A percentile compares a stretch with the other conserved stretches of the same genome.
Conservation (phyloP, 805 yeast genomes). For the Cyberlindnera nakhonratchasimensis region DNA sequence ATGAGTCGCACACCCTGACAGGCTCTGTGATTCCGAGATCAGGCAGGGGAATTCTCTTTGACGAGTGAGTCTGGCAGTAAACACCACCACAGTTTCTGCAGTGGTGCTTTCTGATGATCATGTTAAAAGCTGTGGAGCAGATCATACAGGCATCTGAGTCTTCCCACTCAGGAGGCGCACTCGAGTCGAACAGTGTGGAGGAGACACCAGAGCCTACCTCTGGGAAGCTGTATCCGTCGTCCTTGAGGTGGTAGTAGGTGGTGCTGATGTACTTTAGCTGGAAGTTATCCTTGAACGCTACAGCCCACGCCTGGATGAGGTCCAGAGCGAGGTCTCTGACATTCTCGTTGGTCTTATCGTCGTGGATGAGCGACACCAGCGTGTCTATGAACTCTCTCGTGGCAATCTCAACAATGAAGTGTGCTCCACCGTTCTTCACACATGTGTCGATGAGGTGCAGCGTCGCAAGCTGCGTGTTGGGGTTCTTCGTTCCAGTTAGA, state of each 20-base stretch:
- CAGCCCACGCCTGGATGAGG: conserved; percentile 73
- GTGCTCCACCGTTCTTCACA: conserved; percentile 89
- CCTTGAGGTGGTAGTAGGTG: conserved; percentile 54
- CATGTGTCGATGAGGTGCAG: conserved; percentile 80
- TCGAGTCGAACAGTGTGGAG: conserved; percentile 69
- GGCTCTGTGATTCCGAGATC: conserved; percentile 83
- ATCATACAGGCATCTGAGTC: conserved; percentile 96
- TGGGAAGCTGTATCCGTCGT: conserved; percentile 70
- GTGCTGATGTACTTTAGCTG: conserved; percentile 63
- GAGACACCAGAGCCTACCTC: conserved; percentile 35
- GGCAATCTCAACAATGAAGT: conserved; percentile 74
- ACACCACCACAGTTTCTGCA: conserved; percentile 98
- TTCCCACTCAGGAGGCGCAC: conserved; percentile 96
- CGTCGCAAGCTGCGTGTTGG: conserved; percentile 73
- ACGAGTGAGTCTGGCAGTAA: conserved; percentile 82
- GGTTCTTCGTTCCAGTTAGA: conserved; percentile 60
- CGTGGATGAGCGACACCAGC: conserved; percentile 45
- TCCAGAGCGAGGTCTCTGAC: conserved; percentile 61
- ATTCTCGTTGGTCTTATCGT: conserved; percentile 40
- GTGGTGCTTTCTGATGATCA: conserved; percentile 90
- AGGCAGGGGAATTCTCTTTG: conserved; percentile 66
- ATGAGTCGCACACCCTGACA: conserved; percentile 91
- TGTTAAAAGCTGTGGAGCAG: conserved; percentile 74
- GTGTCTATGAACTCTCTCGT: conserved; percentile 86
- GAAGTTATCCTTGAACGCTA: conserved; percentile 63